Base-by-base conservation (phyloP, 257 asterid genomes). In the Salvia miltiorrhiza region DNA sequence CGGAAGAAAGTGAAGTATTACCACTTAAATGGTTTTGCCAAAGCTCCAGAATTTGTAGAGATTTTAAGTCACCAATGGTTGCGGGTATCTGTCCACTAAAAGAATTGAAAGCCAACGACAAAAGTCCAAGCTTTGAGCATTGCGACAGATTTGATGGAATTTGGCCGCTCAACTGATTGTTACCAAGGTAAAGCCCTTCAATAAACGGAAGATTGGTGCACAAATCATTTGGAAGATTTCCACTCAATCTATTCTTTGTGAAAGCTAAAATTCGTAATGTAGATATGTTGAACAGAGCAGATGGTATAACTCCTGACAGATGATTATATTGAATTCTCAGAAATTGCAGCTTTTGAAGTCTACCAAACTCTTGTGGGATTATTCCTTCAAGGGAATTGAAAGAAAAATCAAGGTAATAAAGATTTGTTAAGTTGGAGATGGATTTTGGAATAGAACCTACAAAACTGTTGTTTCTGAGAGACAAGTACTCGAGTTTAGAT, bases 381-480 rank as follows among this genome's bases (percentile, higher is more conserved):
- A 17, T 30, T 2, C 69, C 70, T 6, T 2, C 35, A 30, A 30
- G 35, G 30, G 35, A 30, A 30, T 30, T n/a, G n/a, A n/a, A n/a
- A n/a, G n/a, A n/a, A n/a, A n/a, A n/a, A n/a, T n/a, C n/a, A n/a
- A n/a, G n/a, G 35, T 30, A 30, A 30, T 37, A 37, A 11, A 63
- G 69, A 55, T 55, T 56, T 6, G 77, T 24, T 4, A 61, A 30
- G 56, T 75, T 75, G 3, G 73, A 70, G 8, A 76, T 21, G 16
- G 67, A 33, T 1, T 0, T 53, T 0, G 69, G 77, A 41, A 71
- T 65, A 9, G 12, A 24, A 33, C 70, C 60, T 0, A 44, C 13
- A 28, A 77, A 77, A 13, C 55, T 77, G 55, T 77, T 77, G 7
- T 71, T 71, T 30, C 11, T 19, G 0, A 71, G 26, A 16, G 62